These are phyloP conservation scores for Exidia glandulosa DNA, from an alignment of 768 basidiomycete genomes.

Conservation along the genomic window DNA sequence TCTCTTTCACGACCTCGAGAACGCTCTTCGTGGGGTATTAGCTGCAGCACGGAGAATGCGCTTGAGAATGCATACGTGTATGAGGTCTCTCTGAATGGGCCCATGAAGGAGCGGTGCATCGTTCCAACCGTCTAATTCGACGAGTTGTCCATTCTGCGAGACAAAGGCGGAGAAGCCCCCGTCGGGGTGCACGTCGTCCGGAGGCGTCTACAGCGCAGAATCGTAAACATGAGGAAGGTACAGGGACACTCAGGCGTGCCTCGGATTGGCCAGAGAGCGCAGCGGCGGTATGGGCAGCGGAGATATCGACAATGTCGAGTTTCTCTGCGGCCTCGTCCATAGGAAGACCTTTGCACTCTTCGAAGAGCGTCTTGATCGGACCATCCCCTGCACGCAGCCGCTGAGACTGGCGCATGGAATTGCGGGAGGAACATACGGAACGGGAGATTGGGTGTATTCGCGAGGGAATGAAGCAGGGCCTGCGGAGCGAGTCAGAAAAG, in stretches of 20 bases:
- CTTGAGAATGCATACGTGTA: not conserved
- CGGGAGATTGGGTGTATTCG: conserved; percentile 1
- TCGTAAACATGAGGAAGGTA: not conserved
- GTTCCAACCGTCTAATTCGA: conserved; percentile 3
- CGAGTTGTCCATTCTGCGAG: not conserved
- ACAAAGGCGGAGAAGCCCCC: not conserved
- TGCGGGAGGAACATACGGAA: not conserved
- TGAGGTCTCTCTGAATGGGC: not conserved
- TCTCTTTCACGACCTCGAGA: not conserved
- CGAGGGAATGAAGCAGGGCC: conserved; percentile 2
- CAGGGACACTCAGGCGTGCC: not conserved
- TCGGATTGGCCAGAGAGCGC: not conserved
- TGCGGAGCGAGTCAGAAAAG: not conserved
- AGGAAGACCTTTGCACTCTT: not conserved
- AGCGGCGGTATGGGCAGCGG: not conserved
- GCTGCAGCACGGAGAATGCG: not conserved
- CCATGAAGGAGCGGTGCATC: not conserved
- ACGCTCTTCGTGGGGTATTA: not conserved
- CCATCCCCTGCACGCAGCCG: not conserved
- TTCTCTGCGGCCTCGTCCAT: not conserved
- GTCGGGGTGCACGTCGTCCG: not conserved
- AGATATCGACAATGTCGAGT: not conserved
- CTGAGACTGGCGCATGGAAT: not conserved
- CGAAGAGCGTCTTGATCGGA: not conserved
- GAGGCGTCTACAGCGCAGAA: not conserved